Evolutionary conservation across 1,284 basidiomycete genomes (phyloP).

Genomic region (Anthracocystis panici-leucophaei): DNA sequence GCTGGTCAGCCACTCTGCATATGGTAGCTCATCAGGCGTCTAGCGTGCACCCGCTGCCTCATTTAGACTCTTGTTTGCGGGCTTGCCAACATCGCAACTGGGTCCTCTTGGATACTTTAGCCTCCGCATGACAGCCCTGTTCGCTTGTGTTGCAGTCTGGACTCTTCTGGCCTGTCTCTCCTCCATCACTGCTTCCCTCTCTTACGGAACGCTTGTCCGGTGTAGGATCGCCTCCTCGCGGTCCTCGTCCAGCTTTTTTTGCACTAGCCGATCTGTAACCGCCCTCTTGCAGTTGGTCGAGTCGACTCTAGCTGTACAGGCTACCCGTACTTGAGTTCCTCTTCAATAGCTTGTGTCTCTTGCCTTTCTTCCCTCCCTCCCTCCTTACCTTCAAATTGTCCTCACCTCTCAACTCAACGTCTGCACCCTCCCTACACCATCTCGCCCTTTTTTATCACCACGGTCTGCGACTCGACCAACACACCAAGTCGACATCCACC

Average conservation of each 20-base stretch:
- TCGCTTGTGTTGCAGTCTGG: conserved; percentile 2
- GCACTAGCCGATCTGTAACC: conserved; percentile 3
- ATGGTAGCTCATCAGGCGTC: conserved; percentile 21
- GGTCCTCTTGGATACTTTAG: neutral
- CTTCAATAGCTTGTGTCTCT: neutral
- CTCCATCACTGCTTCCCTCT: neutral
- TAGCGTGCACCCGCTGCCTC: conserved; percentile 7
- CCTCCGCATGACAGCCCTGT: neutral
- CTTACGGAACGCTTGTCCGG: neutral
- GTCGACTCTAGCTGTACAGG: conserved; percentile 1
- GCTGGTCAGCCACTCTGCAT: neutral
- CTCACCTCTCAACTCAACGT: neutral
- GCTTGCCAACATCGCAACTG: neutral
- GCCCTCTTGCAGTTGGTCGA: conserved; percentile 4
- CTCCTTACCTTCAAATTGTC: neutral
- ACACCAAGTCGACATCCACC: neutral
- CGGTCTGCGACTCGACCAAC: neutral
- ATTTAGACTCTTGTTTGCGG: neutral
- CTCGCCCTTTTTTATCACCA: neutral
- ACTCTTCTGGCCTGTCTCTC: conserved; percentile 1
- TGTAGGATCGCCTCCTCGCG: neutral
- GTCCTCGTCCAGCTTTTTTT: neutral
- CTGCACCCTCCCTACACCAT: neutral
- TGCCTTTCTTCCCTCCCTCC: conserved; percentile 3
- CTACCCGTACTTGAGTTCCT: neutral